Base-by-base conservation (phyloP, 1,284 basidiomycete species). In the Xerocomus amazonicus region DNA sequence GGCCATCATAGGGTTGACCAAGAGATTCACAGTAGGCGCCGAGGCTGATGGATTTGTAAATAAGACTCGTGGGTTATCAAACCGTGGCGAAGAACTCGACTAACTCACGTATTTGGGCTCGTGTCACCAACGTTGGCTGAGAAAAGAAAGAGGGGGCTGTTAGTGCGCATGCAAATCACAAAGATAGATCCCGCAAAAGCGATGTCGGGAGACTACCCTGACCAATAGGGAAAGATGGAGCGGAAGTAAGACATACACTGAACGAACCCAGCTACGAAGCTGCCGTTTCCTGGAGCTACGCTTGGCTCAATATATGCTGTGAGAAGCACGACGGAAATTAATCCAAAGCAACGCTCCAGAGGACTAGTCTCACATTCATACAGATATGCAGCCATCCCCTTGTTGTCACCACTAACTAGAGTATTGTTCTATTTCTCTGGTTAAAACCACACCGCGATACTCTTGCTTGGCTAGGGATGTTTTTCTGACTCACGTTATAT, bases 21-120 rank as follows among this genome's bases (percentile, higher is more conserved):
- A 87, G 86, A 51, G 80, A 83, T 62, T 90, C 83, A 57, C 88
- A 90, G 68, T 82, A 87, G 3, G 88, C 83, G 8, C 87, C 87
- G 16, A 83, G 69, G 29, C 84, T 84, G 52, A 33, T 37, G 29
- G 48, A 32, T 38, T 9, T 13, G 9, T 14, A 19, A 27, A 9
- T 28, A 17, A 9, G 12, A 8, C 26, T 27, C 6, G 12, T 23
- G 19, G 9, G 10, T 34, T 23, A 19, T 49, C 16, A 19, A 43
- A 33, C 10, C 27, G 31, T 6, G 9, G 13, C 12, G 9, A 17
- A 26, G 34, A n/a, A 1, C 9, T 38, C 26, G 19, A 7, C 31
- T 17, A 43, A 73, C 83, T 60, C 52, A 85, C 83, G 83, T 88
- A 61, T 90, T 90, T 6, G 87, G 87, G 54, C 75, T 84, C 8